Conservation (phyloP, 179 eudicot species). For the Amaranthus tricolor region DNA sequence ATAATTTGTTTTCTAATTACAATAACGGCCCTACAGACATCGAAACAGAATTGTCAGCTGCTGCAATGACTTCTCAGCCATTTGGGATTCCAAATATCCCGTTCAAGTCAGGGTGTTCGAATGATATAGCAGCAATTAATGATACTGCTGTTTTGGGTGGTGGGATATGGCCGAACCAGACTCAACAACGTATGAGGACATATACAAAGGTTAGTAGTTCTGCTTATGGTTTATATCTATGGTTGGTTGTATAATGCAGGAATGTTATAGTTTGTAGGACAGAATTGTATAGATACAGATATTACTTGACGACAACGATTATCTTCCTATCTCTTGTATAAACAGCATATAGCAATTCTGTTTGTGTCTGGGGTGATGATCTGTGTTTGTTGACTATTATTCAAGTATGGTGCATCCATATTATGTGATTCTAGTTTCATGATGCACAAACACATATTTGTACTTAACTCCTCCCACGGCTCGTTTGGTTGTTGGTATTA, state of each 20-base stretch:
- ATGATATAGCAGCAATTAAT: slow-evolving; percentile 55
- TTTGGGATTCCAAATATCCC: slow-evolving; percentile 76
- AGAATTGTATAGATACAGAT: too few relatives aligned
- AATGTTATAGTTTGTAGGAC: too few relatives aligned
- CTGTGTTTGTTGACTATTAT: too few relatives aligned
- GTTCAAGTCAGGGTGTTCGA: slow-evolving; percentile 79
- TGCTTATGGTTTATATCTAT: background rate
- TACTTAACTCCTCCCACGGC: too few relatives aligned
- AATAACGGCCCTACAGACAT: slow-evolving; percentile 62
- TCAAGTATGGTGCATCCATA: too few relatives aligned
- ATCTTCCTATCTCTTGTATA: too few relatives aligned
- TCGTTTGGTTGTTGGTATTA: too few relatives aligned
- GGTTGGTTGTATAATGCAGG: background rate
- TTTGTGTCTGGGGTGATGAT: too few relatives aligned
- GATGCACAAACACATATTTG: too few relatives aligned
- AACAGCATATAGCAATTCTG: too few relatives aligned
- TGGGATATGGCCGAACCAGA: slow-evolving; percentile 76
- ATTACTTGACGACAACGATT: too few relatives aligned
- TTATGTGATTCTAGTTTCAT: too few relatives aligned
- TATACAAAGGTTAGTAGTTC: slow-evolving; percentile 74
- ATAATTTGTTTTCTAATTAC: slow-evolving; percentile 66
- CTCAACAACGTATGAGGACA: slow-evolving; percentile 81
- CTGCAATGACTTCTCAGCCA: slow-evolving; percentile 69
- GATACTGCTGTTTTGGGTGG: slow-evolving; percentile 63
- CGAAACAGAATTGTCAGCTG: slow-evolving; percentile 79